Evolutionary conservation across 176 grass and related monocot genomes (phyloP).

Genomic region (Zea mays): Zm-B73-REFERENCE-NAM-5.0 NC_050100.1:10319001-10319500

Average conservation of each 20-base stretch:
- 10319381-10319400: slow-evolving; percentile 21
- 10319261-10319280: slow-evolving; percentile 13
- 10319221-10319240: slow-evolving; percentile 11
- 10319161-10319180: neutral
- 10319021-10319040: slow-evolving; percentile 24
- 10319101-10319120: slow-evolving; percentile 17
- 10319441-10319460: slow-evolving; percentile 16
- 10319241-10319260: neutral
- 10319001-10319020: neutral
- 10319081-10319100: neutral
- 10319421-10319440: too few species aligned
- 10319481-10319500: neutral
- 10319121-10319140: neutral
- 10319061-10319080: slow-evolving; percentile 15
- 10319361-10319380: neutral
- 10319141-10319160: neutral
- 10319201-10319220: neutral
- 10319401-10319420: slow-evolving; percentile 1
- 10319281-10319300: slow-evolving; percentile 12
- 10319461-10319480: neutral
- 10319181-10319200: slow-evolving; percentile 21
- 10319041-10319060: slow-evolving; percentile 19
- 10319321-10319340: neutral
- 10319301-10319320: slow-evolving; percentile 1
- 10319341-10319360: neutral